Conservation (phyloP, 495 filamentous ascomycete species). For the Penicillium silybi region DNA sequence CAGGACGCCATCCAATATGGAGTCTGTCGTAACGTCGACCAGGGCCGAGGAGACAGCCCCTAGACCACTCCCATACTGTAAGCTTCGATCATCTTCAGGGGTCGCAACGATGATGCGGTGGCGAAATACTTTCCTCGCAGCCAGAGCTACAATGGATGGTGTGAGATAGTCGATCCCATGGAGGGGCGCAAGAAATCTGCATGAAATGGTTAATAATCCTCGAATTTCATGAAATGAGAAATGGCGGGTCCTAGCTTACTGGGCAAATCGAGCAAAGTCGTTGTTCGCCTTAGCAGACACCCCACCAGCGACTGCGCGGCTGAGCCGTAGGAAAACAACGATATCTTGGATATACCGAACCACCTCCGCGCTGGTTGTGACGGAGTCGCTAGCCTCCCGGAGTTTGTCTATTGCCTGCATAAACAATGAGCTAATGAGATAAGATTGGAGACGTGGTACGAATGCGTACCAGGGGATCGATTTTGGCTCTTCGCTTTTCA, state of each 20-base stretch:
- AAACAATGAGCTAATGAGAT: not conserved
- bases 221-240: not conserved
- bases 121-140: slow-evolving; percentile 82
- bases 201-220: not conserved
- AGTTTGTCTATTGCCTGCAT: slow-evolving; percentile 42
- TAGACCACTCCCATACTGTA: slow-evolving; percentile 88
- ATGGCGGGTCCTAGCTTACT: slow-evolving; percentile 35
- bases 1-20: slow-evolving; percentile 81
- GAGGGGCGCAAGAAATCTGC: slow-evolving; percentile 64
- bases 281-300: slow-evolving; percentile 72
- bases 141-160: slow-evolving; percentile 77
- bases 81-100: slow-evolving; percentile 73
- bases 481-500: slow-evolving; percentile 10
- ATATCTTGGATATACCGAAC: slow-evolving; percentile 81
- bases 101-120: slow-evolving; percentile 71
- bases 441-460: not conserved
- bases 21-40: slow-evolving; percentile 64
- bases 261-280: slow-evolving; percentile 65
- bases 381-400: slow-evolving; percentile 28
- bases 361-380: slow-evolving; percentile 61
- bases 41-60: slow-evolving; percentile 62
- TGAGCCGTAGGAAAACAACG: slow-evolving; percentile 76
- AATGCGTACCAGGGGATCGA: slow-evolving; percentile 23
- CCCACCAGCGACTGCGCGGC: slow-evolving; percentile 76
- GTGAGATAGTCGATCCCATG: slow-evolving; percentile 80